Base-by-base conservation (phyloP, 108 stramenopile species). In the Aurantiochytrium sp. region DNA sequence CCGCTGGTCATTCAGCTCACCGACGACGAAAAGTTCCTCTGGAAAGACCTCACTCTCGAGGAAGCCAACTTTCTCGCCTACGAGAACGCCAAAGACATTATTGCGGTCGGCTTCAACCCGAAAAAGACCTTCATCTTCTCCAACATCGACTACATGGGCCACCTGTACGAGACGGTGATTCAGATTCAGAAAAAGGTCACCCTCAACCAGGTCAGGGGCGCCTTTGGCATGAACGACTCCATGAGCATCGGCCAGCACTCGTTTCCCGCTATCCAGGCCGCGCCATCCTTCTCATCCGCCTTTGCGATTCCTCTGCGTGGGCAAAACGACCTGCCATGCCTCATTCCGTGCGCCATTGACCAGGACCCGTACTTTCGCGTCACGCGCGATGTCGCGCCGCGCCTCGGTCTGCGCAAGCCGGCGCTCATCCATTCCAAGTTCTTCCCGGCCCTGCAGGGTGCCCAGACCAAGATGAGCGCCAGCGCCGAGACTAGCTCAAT, bases 291-390 rank as follows among this genome's bases (percentile, higher is more conserved):
- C 92, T 93, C 97, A 15, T 93, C 94, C 41, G 90, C 95, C 37
- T 99, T 99, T 92, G 95, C 96, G 6, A 88, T 88, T 27, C 95
- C 96, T 15, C 91, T 98, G 37, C 81, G 87, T 15, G 93, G 89
- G 27, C 48, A 55, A n/a, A 93, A 91, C 27, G 92, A 92, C 55
- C 90, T 93, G 86, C 93, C 93, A 22, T 94, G 93, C 68, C 54
- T 88, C 36, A 88, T 88, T 37, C 88, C 88, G 17, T 98, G 97
- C 89, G 98, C 97, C 85, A 99, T 99, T 89, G 98, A 99, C 89
- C 98, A 99, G 93, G 98, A 99, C 91, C 97, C 98, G 5, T 99
- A 99, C 94, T 99, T 99, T 91, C 97, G 98, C 42, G 95, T 99
- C 92, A 99, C 98, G 34, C 94, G 98, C 31, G 98, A 99, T 89